Evolutionary conservation across 192 early-diverging fungal genomes (phyloP).

Genomic region (Bifiguratus adelaidae): DNA sequence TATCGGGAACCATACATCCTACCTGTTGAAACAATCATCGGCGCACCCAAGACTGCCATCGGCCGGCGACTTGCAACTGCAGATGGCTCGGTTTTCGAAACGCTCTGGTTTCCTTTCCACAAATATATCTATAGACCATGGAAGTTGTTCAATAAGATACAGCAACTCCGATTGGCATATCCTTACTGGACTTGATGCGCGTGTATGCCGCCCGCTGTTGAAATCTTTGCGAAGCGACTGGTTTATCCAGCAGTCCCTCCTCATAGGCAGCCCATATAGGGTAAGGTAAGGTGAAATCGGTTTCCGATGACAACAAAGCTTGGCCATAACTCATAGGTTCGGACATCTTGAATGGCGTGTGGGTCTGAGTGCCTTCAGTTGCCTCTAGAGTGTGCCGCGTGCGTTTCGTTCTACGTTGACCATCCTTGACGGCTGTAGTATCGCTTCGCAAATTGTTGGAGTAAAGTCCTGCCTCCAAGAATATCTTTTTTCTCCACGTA

Average conservation of each 20-base stretch:
- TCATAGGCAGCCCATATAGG: conserved; percentile 47
- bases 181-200: conserved; percentile 45
- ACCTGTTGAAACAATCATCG: conserved; percentile 66
- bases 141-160: neutral
- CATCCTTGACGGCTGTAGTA: neutral
- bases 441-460: conserved; percentile 18
- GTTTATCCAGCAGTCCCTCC: conserved; percentile 5
- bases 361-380: neutral
- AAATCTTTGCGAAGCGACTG: conserved; percentile 7
- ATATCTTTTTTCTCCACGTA: conserved; percentile 35
- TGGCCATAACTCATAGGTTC: conserved; percentile 54
- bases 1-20: neutral
- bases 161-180: neutral
- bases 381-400: neutral
- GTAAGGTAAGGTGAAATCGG: conserved; percentile 55
- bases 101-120: conserved; percentile 57
- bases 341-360: conserved; percentile 30
- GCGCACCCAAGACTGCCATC: conserved; percentile 48
- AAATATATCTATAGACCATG: conserved; percentile 49
- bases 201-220: conserved; percentile 32
- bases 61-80: conserved; percentile 43
- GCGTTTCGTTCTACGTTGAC: neutral
- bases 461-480: conserved; percentile 38
- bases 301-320: conserved; percentile 30
- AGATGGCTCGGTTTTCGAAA: conserved; percentile 33